Evolutionary conservation across 768 basidiomycete species (phyloP), one percentile per base, ranked within the genome.

Genomic region (Jaapia argillacea): DNA sequence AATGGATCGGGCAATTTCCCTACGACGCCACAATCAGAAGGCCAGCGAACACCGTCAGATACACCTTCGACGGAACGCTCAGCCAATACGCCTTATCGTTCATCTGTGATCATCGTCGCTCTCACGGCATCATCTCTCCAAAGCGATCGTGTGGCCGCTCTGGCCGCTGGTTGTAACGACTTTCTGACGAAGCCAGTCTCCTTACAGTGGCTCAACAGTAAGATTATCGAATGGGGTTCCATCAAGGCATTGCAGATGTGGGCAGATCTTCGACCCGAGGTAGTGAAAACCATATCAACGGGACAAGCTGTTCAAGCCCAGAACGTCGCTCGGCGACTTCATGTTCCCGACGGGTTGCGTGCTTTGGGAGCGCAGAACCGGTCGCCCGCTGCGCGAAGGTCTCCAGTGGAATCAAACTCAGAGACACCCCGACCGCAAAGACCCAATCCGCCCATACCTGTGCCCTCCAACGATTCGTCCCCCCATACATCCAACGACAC

Each of bases 161-260:
- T 99, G 28, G 93, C 89, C 4, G 96, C 96, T 2, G 96, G 96
- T 4, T 99, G 96, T 65, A 98, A 99, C 54, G 96, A 99, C 60
- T 99, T 98, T 65, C 63, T 99, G 40, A 98, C 93, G 33, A 99
- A 99, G 56, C 96, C 96, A 0, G 94, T 99, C 24, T 90, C 88
- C 5, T 69, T 96, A 23, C 71, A 84, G 36, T 99, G 96, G 96
- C 69, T 99, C 41, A 91, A 97, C 59, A 88, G 82, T 68, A 99
- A 99, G 69, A 93, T 98, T 58, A 88, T 94, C 48, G 96, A 99
- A 61, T 99, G 96, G 96, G 96, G 96, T 0, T 94, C 90, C 3
- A 98, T 99, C 65, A 91, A 91, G 58, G 87, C 86, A 4, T 57
- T 91, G 45, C 86, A 90, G 57, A 90, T 89, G 85, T 91, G 86